Conservation (phyloP, 1,139 yeast species). For the Debaryomycetaceae sp. region DNA sequence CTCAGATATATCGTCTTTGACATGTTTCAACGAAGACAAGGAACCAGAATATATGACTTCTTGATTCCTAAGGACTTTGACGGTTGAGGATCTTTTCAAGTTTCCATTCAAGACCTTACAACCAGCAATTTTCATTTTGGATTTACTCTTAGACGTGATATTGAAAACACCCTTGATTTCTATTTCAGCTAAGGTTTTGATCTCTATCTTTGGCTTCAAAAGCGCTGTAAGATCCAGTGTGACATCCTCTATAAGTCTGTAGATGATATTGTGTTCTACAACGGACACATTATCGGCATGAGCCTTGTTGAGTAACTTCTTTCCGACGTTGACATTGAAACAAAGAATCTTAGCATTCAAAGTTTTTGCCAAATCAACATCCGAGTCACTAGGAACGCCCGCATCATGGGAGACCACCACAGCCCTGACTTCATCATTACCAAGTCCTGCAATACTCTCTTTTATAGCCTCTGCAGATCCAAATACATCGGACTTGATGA, state of each 20-base stretch:
- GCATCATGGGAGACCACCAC: constrained; percentile 71
- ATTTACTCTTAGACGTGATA: constrained; percentile 51
- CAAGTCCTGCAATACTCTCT: constrained; percentile 76
- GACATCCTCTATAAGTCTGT: constrained; percentile 83
- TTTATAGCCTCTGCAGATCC: constrained; percentile 61
- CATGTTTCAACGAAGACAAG: constrained; percentile 73
- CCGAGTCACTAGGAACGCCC: constrained; percentile 82
- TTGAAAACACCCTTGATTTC: constrained; percentile 70
- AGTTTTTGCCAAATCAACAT: constrained; percentile 75
- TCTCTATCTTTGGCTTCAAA: constrained; percentile 66
- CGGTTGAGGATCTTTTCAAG: constrained; percentile 54
- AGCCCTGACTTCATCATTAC: constrained; percentile 79
- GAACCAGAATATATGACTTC: constrained; percentile 63
- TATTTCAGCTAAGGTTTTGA: constrained; percentile 66
- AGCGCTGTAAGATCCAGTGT: constrained; percentile 59
- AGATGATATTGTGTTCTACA: constrained; percentile 73
- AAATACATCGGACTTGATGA: constrained; percentile 86
- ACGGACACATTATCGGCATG: constrained; percentile 57
- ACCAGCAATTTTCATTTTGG: constrained; percentile 72
- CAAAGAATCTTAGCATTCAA: constrained; percentile 72
- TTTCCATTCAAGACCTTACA: constrained; percentile 76
- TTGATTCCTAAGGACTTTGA: constrained; percentile 61
- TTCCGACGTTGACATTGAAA: constrained; percentile 72
- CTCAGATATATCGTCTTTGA: constrained; percentile 75
- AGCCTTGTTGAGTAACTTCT: constrained; percentile 61